These are phyloP conservation scores for Xylaria sp. DNA, from an alignment of 2,329 filamentous ascomycete species.

Conservation along the genomic window DNA sequence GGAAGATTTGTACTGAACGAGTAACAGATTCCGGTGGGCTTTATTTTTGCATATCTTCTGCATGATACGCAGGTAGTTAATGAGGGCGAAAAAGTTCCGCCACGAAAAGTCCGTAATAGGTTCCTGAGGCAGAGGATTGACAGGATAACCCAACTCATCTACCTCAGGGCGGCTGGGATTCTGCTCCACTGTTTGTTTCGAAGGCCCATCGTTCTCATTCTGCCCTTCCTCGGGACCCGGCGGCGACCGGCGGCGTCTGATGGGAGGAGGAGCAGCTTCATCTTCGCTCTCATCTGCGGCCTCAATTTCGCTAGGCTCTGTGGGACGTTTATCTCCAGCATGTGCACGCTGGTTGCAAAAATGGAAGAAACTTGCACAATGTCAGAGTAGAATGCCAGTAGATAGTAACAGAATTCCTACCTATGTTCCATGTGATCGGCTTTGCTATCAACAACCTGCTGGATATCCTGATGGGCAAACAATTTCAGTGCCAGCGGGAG, in stretches of 20 bases:
- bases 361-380: constrained; percentile 78
- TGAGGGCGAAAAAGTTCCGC: constrained; percentile 93
- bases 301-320: constrained; percentile 50
- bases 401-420: constrained; percentile 58
- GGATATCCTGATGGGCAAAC: constrained; percentile 93
- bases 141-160: constrained; percentile 88
- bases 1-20: constrained; percentile 95
- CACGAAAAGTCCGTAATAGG: constrained; percentile 92
- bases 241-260: constrained; percentile 67
- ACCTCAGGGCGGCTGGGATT: constrained; percentile 67
- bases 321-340: constrained; percentile 45
- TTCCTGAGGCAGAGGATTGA: constrained; percentile 73
- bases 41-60: constrained; percentile 98
- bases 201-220: constrained; percentile 45
- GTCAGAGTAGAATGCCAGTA: constrained; percentile 39
- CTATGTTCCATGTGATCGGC: constrained; percentile 85
- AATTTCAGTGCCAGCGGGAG: constrained; percentile 92
- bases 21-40: constrained; percentile 90
- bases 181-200: constrained; percentile 51
- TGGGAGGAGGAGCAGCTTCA: constrained; percentile 87
- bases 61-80: constrained; percentile 95
- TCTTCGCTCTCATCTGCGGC: constrained; percentile 69
- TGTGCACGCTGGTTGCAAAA: constrained; percentile 74
- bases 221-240: constrained; percentile 51
- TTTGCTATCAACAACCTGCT: constrained; percentile 86